Base-by-base conservation (phyloP, 2,329 filamentous ascomycete genomes). In the Colletotrichum chlorophyti region DNA sequence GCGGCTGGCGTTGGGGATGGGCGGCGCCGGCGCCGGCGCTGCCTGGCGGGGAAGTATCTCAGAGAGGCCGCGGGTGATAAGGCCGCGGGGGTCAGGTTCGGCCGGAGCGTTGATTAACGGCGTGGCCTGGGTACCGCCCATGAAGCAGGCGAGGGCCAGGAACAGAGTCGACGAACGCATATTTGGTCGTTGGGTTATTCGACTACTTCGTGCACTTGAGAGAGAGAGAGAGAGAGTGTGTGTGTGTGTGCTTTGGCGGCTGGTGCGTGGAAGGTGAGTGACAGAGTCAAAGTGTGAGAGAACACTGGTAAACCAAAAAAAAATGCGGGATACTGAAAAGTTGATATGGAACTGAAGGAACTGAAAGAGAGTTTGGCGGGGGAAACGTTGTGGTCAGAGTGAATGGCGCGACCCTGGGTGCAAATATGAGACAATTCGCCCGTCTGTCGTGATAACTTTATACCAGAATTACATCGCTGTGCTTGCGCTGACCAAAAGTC, bases 91-190 rank as follows among this genome's bases (percentile, higher is more conserved):
- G n/a, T 55, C 37, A 9, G 51, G 6, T 21, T 38, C 41, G 11
- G 29, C n/a, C 9, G 32, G 21, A 10, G 17, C 8, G 31, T 49
- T 27, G 31, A 21, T 6, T 11, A 27, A 7, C 7, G 57, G 57
- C 15, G 26, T 50, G 8, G 57, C 57, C 10, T 57, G 51, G 4
- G 43, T 45, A 14, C 55, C 15, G 43, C 43, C 24, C 6, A 31
- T n/a, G 19, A 59, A 26, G 43, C 51, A 31, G 15, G 51, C 57
- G 3, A 60, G 14, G n/a, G 37, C 32, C 19, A 57, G 45, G 38
- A 24, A 57, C 17, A 45, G 10, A 32, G 40, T 19, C 17, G 57
- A 57, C 15, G 51, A 43, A 17, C 51, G 57, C 57, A 60, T 60
- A 9, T 6, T 41, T 46, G 24, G 21, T 15, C 21, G 27, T 7